Evolutionary conservation across 441 rosid species (phyloP), one percentile per base, ranked within the genome.

Genomic region (Adansonia gregorii): DNA sequence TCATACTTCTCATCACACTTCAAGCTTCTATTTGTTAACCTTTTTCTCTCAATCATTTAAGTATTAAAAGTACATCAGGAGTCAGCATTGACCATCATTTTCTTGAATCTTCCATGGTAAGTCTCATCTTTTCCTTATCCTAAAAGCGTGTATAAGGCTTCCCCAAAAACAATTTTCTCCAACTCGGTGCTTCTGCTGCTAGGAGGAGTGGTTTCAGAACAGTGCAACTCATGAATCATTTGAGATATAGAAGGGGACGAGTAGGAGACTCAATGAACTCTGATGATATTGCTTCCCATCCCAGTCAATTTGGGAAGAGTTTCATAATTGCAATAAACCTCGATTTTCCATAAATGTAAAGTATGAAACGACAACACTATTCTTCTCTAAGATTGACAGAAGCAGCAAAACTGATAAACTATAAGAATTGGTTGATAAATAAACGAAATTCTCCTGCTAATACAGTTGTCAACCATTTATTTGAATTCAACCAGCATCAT

Each of bases 351-450:
- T 14, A 43, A 20, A 72, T 55, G 39, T 54, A 72, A 35, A 54
- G 64, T 31, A 35, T 35, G 31, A 72, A 17, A 6, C 24, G 58
- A 7, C 43, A 49, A 54, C 9, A 51, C 14, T 15, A 17, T 31
- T 54, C 43, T n/a, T 46, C 48, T 71, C 49, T 54, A 54, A 72
- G 9, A 48, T 54, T 54, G 31, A 72, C 17, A 71, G 45, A 72
- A 72, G 49, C 31, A 31, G 75, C 31, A 54, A 43, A 55, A 54
- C 64, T 72, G 64, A n/a, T 72, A 35, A 54, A 54, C 48, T 39
- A 65, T 65, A 27, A 69, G 22, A 70, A 49, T 51, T 51, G 22
- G 51, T 49, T 3, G 73, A 51, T 49, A 22, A 49, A 27, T 70
- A 24, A 70, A 49, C 8, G 58, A 51, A 51, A 70, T n/a, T 14